phyloP scores from a whole-genome alignment of 805 yeast species.

The Candida insectalens region DNA sequence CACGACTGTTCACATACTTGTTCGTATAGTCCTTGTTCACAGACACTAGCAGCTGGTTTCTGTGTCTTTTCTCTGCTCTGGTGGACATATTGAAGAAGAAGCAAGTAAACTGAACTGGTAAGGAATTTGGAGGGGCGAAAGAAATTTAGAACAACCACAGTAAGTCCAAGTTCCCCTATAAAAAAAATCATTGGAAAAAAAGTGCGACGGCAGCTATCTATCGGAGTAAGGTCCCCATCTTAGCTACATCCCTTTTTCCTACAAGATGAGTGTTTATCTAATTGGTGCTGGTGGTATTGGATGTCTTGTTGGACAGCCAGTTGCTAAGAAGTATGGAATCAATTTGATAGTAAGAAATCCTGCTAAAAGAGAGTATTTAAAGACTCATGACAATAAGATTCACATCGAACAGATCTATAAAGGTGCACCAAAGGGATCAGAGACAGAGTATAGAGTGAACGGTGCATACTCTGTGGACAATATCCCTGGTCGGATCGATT shows the following conservation, averaged over 20 bases:
- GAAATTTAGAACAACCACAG: no score
- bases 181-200: no score
- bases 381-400: conserved; percentile 10
- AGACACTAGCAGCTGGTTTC: conserved; percentile 53
- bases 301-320: conserved; percentile 17
- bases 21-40: conserved; percentile 59
- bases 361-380: conserved; percentile 13
- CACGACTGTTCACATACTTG: conserved; percentile 67
- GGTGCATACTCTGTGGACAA: conserved; percentile 9
- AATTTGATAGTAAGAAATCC: conserved; percentile 19
- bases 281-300: conserved; percentile 29
- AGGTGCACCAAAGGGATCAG: conserved; percentile 6
- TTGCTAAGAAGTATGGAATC: conserved; percentile 13
- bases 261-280: conserved; percentile 18
- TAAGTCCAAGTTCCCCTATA: no score
- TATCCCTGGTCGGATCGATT: conserved; percentile 16
- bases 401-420: conserved; percentile 18
- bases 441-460: conserved; percentile 8
- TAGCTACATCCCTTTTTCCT: no score
- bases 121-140: no score
- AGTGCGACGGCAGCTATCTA: no score
- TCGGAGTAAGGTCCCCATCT: no score
- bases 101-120: no score
- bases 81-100: conserved; percentile 8
- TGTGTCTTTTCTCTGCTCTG: conserved; percentile 47